Base-by-base conservation (phyloP, 805 yeast genomes). In the Kazachstania psychrophila region DNA sequence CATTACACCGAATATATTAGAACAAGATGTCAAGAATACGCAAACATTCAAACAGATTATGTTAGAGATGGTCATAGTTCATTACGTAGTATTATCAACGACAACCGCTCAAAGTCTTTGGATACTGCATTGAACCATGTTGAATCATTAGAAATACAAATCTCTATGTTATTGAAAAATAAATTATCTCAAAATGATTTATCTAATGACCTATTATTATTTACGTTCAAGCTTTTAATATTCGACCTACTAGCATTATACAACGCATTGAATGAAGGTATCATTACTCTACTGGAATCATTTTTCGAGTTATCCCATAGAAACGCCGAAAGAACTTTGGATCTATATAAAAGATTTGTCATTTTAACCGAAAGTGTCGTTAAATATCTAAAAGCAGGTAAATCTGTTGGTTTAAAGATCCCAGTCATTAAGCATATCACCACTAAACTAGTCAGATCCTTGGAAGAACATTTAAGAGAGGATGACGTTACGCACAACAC, bases 401-500 rank as follows among this genome's bases (percentile, higher is more conserved):
- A 92, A 54, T 75, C 87, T 10, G 87, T 96, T 3, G 87, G 87
- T 51, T 66, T 89, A 46, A 88, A 80, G 51, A 95, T 92, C 23
- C 98, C 98, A 25, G 88, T 95, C 11, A 88, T 92, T 43, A 85
- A 85, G 56, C 98, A 92, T 61, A 97, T 97, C 2, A 96, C 96
- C 16, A 88, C 96, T 2, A 92, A 95, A 18, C 69, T 92, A 45
- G 82, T 95, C 3, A 71, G 77, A 23, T 79, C 94, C 11, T 71
- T 92, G 43, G 92, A 86, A 54, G 96, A 88, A 48, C 94, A 89
- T 58, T 64, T 92, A 46, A 72, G 78, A 46, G 96, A 89, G 54
- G 86, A 88, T 27, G 89, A 39, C 20, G 23, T 33, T n/a, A 46
- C 41, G 2, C 47, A 43, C 45, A 43, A 46, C 27, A 35, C 51